Evolutionary conservation across 1,139 yeast genomes (phyloP).

Genomic region (Suhomyces coccinellae): DNA sequence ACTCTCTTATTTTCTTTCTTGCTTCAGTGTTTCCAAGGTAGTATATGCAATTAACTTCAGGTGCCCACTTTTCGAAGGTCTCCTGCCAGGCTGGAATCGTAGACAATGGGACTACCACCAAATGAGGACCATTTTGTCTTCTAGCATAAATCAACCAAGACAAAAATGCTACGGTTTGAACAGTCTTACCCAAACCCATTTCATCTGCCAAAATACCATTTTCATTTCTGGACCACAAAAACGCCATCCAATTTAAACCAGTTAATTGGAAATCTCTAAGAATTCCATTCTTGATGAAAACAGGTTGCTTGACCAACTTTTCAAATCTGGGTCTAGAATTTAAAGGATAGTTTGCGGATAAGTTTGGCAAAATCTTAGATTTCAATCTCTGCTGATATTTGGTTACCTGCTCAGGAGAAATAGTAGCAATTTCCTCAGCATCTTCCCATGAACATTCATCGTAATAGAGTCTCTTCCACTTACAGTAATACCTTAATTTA

Average conservation of each 20-base stretch:
- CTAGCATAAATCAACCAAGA: slow-evolving; percentile 95
- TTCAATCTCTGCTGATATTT: slow-evolving; percentile 79
- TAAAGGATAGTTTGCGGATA: slow-evolving; percentile 73
- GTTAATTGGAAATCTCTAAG: slow-evolving; percentile 96
- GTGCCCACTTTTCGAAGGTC: slow-evolving; percentile 96
- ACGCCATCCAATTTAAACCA: slow-evolving; percentile 99
- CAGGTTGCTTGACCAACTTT: slow-evolving; percentile 82
- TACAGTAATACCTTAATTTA: slow-evolving; percentile 77
- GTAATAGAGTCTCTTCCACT: slow-evolving; percentile 91
- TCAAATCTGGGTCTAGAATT: slow-evolving; percentile 83
- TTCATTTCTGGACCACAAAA: slow-evolving; percentile 95
- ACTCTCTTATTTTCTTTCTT: slow-evolving; percentile 76
- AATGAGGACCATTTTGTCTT: slow-evolving; percentile 94
- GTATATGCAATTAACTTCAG: slow-evolving; percentile 88
- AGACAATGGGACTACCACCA: slow-evolving; percentile 93
- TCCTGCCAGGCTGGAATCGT: slow-evolving; percentile 99
- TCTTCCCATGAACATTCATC: slow-evolving; percentile 98
- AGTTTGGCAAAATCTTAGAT: slow-evolving; percentile 80
- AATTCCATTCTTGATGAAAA: slow-evolving; percentile 87
- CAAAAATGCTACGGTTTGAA: slow-evolving; percentile 91
- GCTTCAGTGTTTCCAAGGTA: slow-evolving; percentile 92
- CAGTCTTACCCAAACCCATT: slow-evolving; percentile 98
- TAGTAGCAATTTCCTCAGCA: slow-evolving; percentile 79
- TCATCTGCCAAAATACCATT: slow-evolving; percentile 98
- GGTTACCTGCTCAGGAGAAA: slow-evolving; percentile 83